Evolutionary conservation across 371 early-diverging fungal species (phyloP), one percentile per base, ranked within the genome.

Genomic region (Coemansia sp.): DNA sequence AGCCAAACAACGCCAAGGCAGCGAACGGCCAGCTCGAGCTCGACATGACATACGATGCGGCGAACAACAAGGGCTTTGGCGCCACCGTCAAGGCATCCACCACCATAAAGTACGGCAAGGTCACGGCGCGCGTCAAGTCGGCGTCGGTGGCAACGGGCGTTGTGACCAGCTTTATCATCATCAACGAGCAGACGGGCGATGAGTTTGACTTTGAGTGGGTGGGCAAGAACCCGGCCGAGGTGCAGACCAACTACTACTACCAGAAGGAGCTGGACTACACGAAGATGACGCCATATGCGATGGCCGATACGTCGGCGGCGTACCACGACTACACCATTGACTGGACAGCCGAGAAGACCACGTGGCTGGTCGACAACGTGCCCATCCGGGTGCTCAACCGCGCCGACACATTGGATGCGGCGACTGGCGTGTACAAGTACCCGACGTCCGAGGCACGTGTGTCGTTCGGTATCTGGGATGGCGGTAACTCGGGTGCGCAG

Each of bases 191-290:
- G 59, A 73, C 78, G 61, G 85, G 85, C 29, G 90, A 90, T 63
- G 90, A 90, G 74, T 86, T 90, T 60, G 90, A 90, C 69, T 89
- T 86, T 78, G 90, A 90, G 77, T 82, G 82, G 68, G 86, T 88
- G n/a, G 89, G 90, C 13, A 64, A 72, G 37, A 66, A 82, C 53
- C 80, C 82, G 3, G 69, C 73, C 1, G 72, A 69, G 31, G 86
- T 82, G 14, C 83, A 89, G 69, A 85, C 89, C 37, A 89, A 88
- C 81, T 85, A 80, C 65, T 90, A 84, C 71, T 85, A 82, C 73
- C 58, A 77, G 56, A 85, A 83, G 14, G 67, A 73, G 26, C 79
- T 82, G 3, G 84, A 80, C 61, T 81, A 77, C 45, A 81, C 65
- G 27, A 79, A 82, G 65, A 72, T 74, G 57, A 50, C 59, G 3